phyloP scores from a whole-genome alignment of 106 monocot species.

The Dendrobium huoshanense region DNA sequence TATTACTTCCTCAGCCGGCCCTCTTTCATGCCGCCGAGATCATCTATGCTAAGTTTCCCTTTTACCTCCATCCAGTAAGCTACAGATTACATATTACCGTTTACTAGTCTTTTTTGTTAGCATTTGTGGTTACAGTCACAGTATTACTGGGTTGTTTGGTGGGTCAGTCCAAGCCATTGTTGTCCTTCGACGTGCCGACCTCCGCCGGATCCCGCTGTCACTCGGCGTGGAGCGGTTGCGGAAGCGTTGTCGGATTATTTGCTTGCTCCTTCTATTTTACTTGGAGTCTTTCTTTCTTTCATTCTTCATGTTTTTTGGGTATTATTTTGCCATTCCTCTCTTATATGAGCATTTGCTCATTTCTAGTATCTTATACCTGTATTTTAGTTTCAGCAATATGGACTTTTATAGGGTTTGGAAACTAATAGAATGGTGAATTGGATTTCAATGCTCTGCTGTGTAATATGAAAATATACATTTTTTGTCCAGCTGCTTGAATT shows the following conservation, averaged over 20 bases:
- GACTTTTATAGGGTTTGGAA: too few species aligned
- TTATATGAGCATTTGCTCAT: background rate
- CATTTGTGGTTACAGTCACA: too few species aligned
- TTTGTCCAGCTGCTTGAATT: too few species aligned
- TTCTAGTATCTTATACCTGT: background rate
- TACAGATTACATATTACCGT: background rate
- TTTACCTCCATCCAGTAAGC: background rate
- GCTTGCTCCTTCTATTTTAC: background rate
- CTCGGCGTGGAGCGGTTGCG: constrained; percentile 6
- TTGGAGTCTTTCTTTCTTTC: background rate
- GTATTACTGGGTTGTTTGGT: background rate
- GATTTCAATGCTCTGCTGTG: too few species aligned
- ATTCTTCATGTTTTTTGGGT: background rate
- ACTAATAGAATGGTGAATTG: too few species aligned
- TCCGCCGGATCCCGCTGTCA: constrained; percentile 5
- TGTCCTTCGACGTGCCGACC: constrained; percentile 2
- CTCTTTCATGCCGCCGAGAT: background rate
- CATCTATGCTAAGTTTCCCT: background rate
- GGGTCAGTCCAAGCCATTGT: constrained; percentile 1
- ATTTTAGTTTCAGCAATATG: too few species aligned
- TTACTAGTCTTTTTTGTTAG: background rate
- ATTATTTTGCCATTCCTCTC: background rate
- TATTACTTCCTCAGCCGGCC: background rate
- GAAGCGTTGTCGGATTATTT: constrained; percentile 4
- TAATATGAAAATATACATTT: too few species aligned